Evolutionary conservation across 2,329 filamentous ascomycete species (phyloP).

Genomic region (Blumeria hordei): DNA sequence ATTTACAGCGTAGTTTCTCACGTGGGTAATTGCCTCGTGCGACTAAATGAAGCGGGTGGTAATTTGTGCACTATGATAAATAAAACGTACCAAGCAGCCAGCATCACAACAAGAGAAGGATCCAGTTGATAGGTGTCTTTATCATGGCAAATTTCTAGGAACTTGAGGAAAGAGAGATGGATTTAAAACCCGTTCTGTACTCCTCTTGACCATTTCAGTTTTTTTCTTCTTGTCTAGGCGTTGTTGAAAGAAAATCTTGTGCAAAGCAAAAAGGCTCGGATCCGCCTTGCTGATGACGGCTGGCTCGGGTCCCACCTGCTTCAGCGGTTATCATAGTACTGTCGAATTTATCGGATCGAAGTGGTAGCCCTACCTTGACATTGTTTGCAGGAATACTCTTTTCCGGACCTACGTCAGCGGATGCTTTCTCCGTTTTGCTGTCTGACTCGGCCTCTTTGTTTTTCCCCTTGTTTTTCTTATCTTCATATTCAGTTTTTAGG

Average conservation of each 20-base stretch:
- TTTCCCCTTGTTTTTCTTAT: constrained; percentile 45
- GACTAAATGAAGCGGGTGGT: too few species aligned
- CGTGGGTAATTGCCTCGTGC: too few species aligned
- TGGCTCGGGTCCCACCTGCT: too few species aligned
- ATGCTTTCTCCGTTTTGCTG: constrained; percentile 8
- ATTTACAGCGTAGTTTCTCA: too few species aligned
- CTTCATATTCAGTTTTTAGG: constrained; percentile 47
- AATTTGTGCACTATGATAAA: too few species aligned
- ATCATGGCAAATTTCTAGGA: constrained; percentile 32
- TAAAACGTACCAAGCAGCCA: too few species aligned
- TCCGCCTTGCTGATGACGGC: constrained; percentile 27
- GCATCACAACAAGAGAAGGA: too few species aligned
- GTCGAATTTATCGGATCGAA: too few species aligned
- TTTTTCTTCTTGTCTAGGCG: constrained; percentile 57
- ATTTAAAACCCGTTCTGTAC: constrained; percentile 56
- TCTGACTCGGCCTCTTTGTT: constrained; percentile 14
- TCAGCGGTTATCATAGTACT: too few species aligned
- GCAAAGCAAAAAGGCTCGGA: constrained; percentile 60
- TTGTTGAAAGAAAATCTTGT: constrained; percentile 74
- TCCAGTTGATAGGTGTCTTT: too few species aligned
- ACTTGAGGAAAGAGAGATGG: constrained; percentile 68
- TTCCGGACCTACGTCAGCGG: constrained; percentile 3
- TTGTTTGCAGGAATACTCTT: too few species aligned
- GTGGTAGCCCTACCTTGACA: too few species aligned
- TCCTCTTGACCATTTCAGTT: constrained; percentile 55